Evolutionary conservation across 1,284 basidiomycete species (phyloP).

Genomic region (Leccinum griseonigrum): DNA sequence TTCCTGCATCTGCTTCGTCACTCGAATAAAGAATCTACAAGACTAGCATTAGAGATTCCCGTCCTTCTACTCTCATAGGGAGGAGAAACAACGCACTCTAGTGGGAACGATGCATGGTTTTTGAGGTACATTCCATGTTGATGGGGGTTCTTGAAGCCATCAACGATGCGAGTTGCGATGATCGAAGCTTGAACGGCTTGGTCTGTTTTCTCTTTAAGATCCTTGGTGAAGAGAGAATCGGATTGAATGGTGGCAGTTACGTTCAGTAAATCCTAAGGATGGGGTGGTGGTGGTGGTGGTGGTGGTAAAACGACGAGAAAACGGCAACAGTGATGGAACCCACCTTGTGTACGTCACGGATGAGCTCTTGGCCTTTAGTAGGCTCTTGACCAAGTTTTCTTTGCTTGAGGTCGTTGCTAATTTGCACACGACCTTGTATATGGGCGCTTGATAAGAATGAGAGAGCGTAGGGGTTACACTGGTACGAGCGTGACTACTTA

Average conservation of each 20-base stretch:
- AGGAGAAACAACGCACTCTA: slow-evolving; percentile 53
- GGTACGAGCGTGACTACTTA: slow-evolving; percentile 28
- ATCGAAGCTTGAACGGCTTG: slow-evolving; percentile 77
- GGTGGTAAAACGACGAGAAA: background rate
- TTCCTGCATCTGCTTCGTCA: slow-evolving; percentile 69
- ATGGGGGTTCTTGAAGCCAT: slow-evolving; percentile 72
- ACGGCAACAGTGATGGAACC: slow-evolving; percentile 1
- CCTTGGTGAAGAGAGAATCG: slow-evolving; percentile 63
- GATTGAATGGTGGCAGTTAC: slow-evolving; percentile 62
- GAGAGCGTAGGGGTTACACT: background rate
- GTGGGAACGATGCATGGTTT: slow-evolving; percentile 76
- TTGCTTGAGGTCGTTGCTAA: slow-evolving; percentile 73
- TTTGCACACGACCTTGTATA: slow-evolving; percentile 75
- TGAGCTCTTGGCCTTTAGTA: slow-evolving; percentile 65
- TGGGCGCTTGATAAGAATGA: slow-evolving; percentile 46
- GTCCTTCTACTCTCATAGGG: background rate
- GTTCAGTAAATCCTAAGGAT: slow-evolving; percentile 57
- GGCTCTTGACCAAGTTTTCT: slow-evolving; percentile 75
- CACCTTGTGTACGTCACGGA: slow-evolving; percentile 66
- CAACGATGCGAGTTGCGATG: slow-evolving; percentile 67
- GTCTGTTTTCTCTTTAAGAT: slow-evolving; percentile 69
- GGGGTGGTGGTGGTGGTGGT: background rate
- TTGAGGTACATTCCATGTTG: slow-evolving; percentile 66
- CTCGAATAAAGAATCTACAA: slow-evolving; percentile 67
- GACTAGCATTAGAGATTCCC: background rate